phyloP scores from a whole-genome alignment of 1,284 basidiomycete species.

The Apiotrichum gamsii region DNA sequence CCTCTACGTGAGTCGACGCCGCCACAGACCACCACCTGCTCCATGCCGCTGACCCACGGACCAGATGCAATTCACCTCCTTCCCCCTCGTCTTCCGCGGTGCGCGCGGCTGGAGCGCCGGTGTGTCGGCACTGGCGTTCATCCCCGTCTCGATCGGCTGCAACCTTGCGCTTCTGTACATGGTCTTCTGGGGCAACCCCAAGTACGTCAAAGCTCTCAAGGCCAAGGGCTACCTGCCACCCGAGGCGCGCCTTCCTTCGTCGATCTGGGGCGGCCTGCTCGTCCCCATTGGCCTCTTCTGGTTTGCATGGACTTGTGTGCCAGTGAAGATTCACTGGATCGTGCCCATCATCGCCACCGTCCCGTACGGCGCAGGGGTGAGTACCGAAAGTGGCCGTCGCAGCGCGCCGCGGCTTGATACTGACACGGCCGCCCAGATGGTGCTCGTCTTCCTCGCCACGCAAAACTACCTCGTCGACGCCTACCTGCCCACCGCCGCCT shows the following conservation, averaged over 20 bases:
- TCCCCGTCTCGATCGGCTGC: conserved; percentile 58
- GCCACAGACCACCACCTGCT: too few relatives aligned
- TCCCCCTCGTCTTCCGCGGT: conserved; percentile 47
- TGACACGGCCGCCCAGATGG: too few relatives aligned
- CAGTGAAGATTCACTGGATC: conserved; percentile 55
- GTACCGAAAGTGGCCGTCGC: too few relatives aligned
- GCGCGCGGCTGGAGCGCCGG: conserved; percentile 40
- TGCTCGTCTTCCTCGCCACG: conserved; percentile 27
- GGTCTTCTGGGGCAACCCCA: conserved; percentile 31
- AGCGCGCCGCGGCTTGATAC: too few relatives aligned
- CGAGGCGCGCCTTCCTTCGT: conserved; percentile 55
- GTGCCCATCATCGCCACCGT: conserved; percentile 57
- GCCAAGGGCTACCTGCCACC: conserved; percentile 24
- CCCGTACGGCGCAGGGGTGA: conserved; percentile 54
- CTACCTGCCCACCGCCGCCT: conserved; percentile 51
- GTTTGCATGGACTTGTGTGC: conserved; percentile 53
- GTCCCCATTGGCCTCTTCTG: conserved; percentile 46
- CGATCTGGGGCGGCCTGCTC: conserved; percentile 54
- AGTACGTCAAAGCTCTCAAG: conserved; percentile 18
- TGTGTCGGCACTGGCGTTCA: conserved; percentile 57
- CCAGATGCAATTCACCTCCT: conserved; percentile 29
- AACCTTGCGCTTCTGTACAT: conserved; percentile 56
- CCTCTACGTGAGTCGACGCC: conserved; percentile 24
- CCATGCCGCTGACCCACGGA: too few relatives aligned
- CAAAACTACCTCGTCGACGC: conserved; percentile 58